These are phyloP conservation scores for Rhizophagus sp. DNA, from an alignment of 192 early-diverging fungal species.

Conservation along the genomic window DNA sequence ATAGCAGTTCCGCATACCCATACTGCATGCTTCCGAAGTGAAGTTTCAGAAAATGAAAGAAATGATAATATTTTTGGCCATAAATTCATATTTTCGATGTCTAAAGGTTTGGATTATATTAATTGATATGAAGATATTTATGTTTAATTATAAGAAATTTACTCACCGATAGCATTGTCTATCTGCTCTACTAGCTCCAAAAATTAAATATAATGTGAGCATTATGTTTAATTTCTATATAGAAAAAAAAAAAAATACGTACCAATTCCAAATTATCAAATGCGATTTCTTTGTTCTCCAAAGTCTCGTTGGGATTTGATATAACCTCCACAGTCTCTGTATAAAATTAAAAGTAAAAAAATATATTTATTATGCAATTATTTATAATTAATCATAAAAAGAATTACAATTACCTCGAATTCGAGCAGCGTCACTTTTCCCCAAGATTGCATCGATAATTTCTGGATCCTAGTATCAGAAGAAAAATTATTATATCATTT, in stretches of 20 bases:
- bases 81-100: slow-evolving; percentile 85
- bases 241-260: slow-evolving; percentile 33
- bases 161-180: slow-evolving; percentile 80
- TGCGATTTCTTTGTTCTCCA: slow-evolving; percentile 74
- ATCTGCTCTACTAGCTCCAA: slow-evolving; percentile 72
- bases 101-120: slow-evolving; percentile 32
- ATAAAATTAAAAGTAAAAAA: background rate
- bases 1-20: slow-evolving; percentile 95
- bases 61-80: slow-evolving; percentile 79
- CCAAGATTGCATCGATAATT: slow-evolving; percentile 90
- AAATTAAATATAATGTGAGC: background rate
- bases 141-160: background rate
- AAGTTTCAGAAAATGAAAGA: slow-evolving; percentile 49
- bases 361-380: background rate
- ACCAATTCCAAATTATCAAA: slow-evolving; percentile 93
- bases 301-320: slow-evolving; percentile 53
- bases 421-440: slow-evolving; percentile 82
- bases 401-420: slow-evolving; percentile 65
- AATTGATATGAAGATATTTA: background rate
- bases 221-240: background rate
- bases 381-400: background rate
- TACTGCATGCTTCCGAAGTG: slow-evolving; percentile 68
- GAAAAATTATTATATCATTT: background rate
- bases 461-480: slow-evolving; percentile 64
- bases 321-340: slow-evolving; percentile 76